phyloP scores from a whole-genome alignment of 768 basidiomycete genomes.

The Naematelia aurantialba region DNA sequence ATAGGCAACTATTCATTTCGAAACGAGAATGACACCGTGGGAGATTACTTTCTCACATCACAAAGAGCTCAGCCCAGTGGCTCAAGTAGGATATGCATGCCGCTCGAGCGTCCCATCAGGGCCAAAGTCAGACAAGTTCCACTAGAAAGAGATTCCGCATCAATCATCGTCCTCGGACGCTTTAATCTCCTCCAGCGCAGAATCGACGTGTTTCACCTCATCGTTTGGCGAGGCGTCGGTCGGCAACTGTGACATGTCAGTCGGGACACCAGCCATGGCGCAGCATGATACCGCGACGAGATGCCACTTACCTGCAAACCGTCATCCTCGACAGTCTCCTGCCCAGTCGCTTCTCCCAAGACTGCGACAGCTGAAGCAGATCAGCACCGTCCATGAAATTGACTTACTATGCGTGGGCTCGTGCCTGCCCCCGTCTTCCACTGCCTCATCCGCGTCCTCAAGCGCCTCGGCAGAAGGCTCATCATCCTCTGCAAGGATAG shows the following conservation, averaged over 20 bases:
- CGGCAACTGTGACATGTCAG: constrained; percentile 24
- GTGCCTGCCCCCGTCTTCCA: constrained; percentile 30
- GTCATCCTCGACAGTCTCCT: constrained; percentile 33
- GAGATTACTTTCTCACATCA: neutral
- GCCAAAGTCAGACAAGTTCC: neutral
- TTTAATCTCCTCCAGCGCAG: constrained; percentile 38
- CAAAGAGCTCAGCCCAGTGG: too few species aligned
- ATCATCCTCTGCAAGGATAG: constrained; percentile 16
- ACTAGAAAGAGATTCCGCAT: neutral
- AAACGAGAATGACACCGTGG: neutral
- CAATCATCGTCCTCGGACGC: constrained; percentile 15
- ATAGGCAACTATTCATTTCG: too few species aligned
- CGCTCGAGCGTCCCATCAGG: neutral
- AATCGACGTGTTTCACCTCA: constrained; percentile 42
- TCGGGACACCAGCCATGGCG: too few species aligned
- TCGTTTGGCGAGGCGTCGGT: constrained; percentile 21
- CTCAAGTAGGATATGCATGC: neutral
- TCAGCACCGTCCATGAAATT: neutral
- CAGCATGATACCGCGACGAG: too few species aligned
- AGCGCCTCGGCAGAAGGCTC: constrained; percentile 12
- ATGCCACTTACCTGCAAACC: constrained; percentile 41
- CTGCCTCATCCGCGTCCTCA: constrained; percentile 23
- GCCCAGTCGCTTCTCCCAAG: constrained; percentile 34
- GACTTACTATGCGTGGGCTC: constrained; percentile 48
- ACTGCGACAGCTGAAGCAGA: constrained; percentile 33